Evolutionary conservation across 2,329 filamentous ascomycete genomes (phyloP), one percentile per base, ranked within the genome.

Genomic region (Pseudonectria foliicola): DNA sequence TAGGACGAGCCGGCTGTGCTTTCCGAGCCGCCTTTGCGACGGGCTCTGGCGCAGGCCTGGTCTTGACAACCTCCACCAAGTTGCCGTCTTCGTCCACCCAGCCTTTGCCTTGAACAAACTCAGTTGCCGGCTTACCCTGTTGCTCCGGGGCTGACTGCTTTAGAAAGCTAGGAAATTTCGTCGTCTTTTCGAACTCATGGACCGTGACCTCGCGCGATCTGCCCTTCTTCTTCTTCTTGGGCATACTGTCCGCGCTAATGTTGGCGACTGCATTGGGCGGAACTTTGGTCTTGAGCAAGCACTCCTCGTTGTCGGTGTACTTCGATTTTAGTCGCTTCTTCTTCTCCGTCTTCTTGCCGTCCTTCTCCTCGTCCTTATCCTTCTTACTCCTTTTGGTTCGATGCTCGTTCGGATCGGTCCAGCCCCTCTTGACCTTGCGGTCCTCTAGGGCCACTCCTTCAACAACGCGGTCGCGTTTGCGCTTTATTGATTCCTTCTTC

Each of bases 121-220:
- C 78, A 2, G 62, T 61, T 2, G 61, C 62, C 2, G 63, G 57
- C 5, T 64, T 61, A 27, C 55, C 68, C 11, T 42, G 34, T 11
- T 37, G 42, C 25, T 54, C 50, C 10, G 54, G 52, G 16, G 37
- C 47, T 2, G 49, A 29, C 6, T 70, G 66, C 56, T 85, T 86
- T 39, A 95, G 61, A 55, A 95, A 95, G 4, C 76, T 83, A 0
- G 88, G 85, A 44, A 87, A 82, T 50, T 87, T 90, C 25, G 77
- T 79, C 7, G 83, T 88, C 56, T 87, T 88, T 49, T 83, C 77
- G 55, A 95, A 96, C 56, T 98, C 92, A 59, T 96, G 89, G 3
- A 96, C 73, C 4, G 86, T 67, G 2, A 81, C 70, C 39, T 84
- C 76, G 11, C 67, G 59, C 10, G 49, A 42, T 34, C 52, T 55